These are phyloP conservation scores for Neofusicoccum cordaticola DNA, from an alignment of 2,329 filamentous ascomycete species.

Conservation along the genomic window DNA sequence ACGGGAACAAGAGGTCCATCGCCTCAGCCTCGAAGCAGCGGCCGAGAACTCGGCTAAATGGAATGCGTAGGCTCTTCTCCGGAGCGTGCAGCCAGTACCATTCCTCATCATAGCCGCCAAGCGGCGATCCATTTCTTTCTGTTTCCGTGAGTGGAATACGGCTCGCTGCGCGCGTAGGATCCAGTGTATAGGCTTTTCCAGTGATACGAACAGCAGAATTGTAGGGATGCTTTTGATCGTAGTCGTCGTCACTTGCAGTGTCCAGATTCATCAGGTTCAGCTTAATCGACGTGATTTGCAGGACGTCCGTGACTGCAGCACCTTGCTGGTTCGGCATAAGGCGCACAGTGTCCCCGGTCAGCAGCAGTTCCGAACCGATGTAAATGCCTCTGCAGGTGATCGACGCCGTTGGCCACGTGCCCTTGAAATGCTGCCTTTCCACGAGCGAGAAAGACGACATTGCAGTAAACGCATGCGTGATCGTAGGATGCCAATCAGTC, in stretches of 20 bases:
- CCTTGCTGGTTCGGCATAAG: slow-evolving; percentile 34
- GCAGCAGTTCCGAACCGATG: slow-evolving; percentile 56
- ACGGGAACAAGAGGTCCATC: slow-evolving; percentile 43
- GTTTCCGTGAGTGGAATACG: not conserved
- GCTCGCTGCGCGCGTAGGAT: slow-evolving; percentile 21
- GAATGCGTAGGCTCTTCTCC: slow-evolving; percentile 42
- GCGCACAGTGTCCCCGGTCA: slow-evolving; percentile 54
- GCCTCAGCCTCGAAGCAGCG: slow-evolving; percentile 54
- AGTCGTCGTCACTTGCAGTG: slow-evolving; percentile 44
- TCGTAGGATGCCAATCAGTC: slow-evolving; percentile 51
- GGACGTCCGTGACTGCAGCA: slow-evolving; percentile 47
- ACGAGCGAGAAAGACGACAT: slow-evolving; percentile 54
- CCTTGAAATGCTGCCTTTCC: slow-evolving; percentile 52
- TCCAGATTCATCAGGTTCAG: slow-evolving; percentile 51
- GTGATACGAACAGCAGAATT: slow-evolving; percentile 47
- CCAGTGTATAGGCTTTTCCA: slow-evolving; percentile 41
- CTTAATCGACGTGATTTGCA: slow-evolving; percentile 54
- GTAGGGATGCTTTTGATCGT: slow-evolving; percentile 47
- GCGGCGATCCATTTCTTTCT: slow-evolving; percentile 20
- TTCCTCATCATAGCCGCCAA: slow-evolving; percentile 44
- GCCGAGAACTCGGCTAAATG: slow-evolving; percentile 53
- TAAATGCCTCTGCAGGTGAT: slow-evolving; percentile 56
- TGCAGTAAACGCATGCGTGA: slow-evolving; percentile 52
- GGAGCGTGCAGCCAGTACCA: slow-evolving; percentile 53
- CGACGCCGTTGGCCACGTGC: slow-evolving; percentile 53